Evolutionary conservation across 2,329 filamentous ascomycete species (phyloP), one percentile per base, ranked within the genome.

Genomic region (Gaeumannomyces tritici): DNA sequence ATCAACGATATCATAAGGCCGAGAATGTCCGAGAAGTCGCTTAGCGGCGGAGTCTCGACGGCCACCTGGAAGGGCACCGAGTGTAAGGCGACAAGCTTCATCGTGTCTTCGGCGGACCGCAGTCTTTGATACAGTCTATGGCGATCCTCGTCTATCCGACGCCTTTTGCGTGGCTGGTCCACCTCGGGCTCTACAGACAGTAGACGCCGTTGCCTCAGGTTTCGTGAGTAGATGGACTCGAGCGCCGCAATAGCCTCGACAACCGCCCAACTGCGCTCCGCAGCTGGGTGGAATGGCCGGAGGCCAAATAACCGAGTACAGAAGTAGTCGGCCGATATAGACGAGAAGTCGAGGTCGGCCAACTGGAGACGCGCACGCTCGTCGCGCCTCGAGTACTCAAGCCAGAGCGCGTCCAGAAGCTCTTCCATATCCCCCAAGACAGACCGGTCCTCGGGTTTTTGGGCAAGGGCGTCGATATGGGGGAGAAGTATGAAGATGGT

Each of bases 341-440:
- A 67, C 57, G 80, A 70, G 65, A 90, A 89, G 0, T 80, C 76
- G 29, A 97, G 71, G 68, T 97, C 90, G 64, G 90, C 86, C n/a
- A 96, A 75, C 66, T 91, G 89, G 13, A 98, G 79, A 51, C 88
- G 84, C 59, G 90, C 87, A 63, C 85, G 85, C 59, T 89, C 86
- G 47, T 85, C 80, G 64, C 91, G 83, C 66, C 80, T 87, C 4
- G 84, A 80, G 73, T 98, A 98, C 69, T 97, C 93, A 11, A 77
- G 76, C 77, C 88, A 89, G n/a, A 99, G 75, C 4, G 82, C 79
- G 57, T 92, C 87, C 42, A 87, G 71, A 2, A 97, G 73, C n/a
- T 83, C 82, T 65, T 88, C 84, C 7, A 96, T 62, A 66, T 81
- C 73, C 57, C 69, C 77, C 31, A 74, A 72, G 62, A 80, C 73